Conservation (phyloP, 805 yeast species). For the Hanseniaspora taiwanica region DNA sequence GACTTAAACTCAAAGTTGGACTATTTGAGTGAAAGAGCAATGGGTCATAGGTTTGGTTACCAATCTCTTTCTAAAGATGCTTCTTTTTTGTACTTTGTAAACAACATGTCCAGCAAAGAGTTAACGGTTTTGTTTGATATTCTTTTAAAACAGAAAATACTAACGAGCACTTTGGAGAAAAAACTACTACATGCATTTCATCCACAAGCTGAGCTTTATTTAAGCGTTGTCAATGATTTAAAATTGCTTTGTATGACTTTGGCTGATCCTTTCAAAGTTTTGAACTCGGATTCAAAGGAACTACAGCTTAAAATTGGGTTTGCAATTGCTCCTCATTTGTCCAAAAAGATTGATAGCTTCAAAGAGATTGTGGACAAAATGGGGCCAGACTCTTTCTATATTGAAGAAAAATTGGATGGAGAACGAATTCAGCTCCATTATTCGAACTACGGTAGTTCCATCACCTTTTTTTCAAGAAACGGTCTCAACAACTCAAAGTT, state of each 20-base stretch:
- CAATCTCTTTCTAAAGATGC: constrained; percentile 15
- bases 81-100: constrained; percentile 37
- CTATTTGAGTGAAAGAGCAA: constrained; percentile 24
- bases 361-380: constrained; percentile 38
- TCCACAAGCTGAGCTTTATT: constrained; percentile 58
- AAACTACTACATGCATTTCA: constrained; percentile 54
- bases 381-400: constrained; percentile 38
- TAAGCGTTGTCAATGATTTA: constrained; percentile 52
- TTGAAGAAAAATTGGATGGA: constrained; percentile 92
- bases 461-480: constrained; percentile 39
- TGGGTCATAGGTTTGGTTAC: constrained; percentile 10
- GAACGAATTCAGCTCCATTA: constrained; percentile 76
- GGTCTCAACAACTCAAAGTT: constrained; percentile 60
- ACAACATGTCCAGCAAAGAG: constrained; percentile 45
- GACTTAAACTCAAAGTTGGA: constrained; percentile 38
- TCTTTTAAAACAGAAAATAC: constrained; percentile 42
- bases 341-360: constrained; percentile 39
- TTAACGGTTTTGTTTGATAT: constrained; percentile 57
- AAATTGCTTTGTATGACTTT: constrained; percentile 46
- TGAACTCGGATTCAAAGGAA: constrained; percentile 25
- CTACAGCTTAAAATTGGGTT: constrained; percentile 22
- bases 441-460: constrained; percentile 28
- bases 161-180: constrained; percentile 45
- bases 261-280: constrained; percentile 32
- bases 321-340: constrained; percentile 64